Evolutionary conservation across 2,329 filamentous ascomycete species (phyloP), one percentile per base, ranked within the genome.

Genomic region (Claviceps sp.): DNA sequence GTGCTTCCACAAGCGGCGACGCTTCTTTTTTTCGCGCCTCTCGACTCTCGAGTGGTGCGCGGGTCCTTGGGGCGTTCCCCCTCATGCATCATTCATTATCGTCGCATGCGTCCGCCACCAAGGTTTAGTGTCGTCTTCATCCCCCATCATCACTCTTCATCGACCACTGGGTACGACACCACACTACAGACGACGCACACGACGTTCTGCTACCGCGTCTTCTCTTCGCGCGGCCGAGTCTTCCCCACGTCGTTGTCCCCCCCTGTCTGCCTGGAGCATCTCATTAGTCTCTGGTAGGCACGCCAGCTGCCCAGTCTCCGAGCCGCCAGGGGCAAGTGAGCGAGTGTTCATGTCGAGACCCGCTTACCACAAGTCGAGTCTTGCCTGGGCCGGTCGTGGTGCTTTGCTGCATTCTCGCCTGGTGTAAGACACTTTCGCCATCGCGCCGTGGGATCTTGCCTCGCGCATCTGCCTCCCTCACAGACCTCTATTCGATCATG

Each of bases 401-500:
- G 34, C 51, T 50, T 22, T 11, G 53, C 53, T 50, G 54, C n/a
- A 16, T 41, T 54, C 56, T 56, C 52, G 48, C 55, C 30, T 54
- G 44, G 53, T 53, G 50, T 55, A 56, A 58, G 59, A 59, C 59
- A 59, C 34, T 51, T 47, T 53, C 22, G 46, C 48, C 24, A 43
- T 8, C 11, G 48, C 34, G 44, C 47, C 20, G 44, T 20, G 34
- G 44, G 26, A 22, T 48, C 51, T 50, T 52, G 57, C 59, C 56
- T 62, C 58, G 55, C 55, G 53, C 53, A 51, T 50, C 50, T 51
- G 55, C 48, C 47, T 54, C 44, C 53, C 58, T 54, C 50, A 55
- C 44, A 34, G 30, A 18, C 14, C 43, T 54, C 53, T 50, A 52
- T 60, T 59, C 56, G 59, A 78, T 67, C 72, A 86, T 87, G 84